Evolutionary conservation across 192 early-diverging fungal species (phyloP).

Genomic region (Backusella westeae): DNA sequence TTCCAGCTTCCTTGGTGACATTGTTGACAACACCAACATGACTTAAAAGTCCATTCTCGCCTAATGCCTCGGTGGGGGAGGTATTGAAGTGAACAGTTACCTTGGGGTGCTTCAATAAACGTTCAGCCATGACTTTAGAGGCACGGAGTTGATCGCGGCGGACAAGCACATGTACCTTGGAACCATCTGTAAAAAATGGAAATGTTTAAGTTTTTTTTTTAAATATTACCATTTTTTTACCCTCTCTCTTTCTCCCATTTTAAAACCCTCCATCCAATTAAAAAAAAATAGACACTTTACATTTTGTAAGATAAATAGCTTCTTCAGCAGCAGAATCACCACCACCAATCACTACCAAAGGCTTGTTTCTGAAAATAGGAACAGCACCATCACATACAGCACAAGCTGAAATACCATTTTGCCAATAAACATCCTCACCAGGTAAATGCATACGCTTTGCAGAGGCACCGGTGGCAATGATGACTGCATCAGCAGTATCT

Average conservation of each 20-base stretch:
- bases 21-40: constrained; percentile 77
- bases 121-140: constrained; percentile 94
- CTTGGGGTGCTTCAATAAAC: constrained; percentile 83
- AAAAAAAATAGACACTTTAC: constrained; percentile 23
- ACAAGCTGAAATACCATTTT: constrained; percentile 96
- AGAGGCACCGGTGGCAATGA: constrained; percentile 95
- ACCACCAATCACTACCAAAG: constrained; percentile 92
- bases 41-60: constrained; percentile 75
- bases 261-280: neutral
- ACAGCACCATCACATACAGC: constrained; percentile 98
- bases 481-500: constrained; percentile 77
- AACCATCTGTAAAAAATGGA: constrained; percentile 49
- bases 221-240: too few relatives aligned
- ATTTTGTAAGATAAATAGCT: constrained; percentile 97
- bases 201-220: constrained; percentile 12
- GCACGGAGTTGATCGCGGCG: constrained; percentile 95
- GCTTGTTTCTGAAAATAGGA: constrained; percentile 95
- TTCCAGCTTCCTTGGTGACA: constrained; percentile 60
- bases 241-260: neutral
- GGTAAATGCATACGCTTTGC: constrained; percentile 87
- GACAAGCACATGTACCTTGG: constrained; percentile 91
- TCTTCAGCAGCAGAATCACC: constrained; percentile 97
- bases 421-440: constrained; percentile 94
- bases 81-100: constrained; percentile 91
- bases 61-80: constrained; percentile 80